Evolutionary conservation across 2,329 filamentous ascomycete species (phyloP), one percentile per base, ranked within the genome.

Genomic region (Fusarium hostae): DNA sequence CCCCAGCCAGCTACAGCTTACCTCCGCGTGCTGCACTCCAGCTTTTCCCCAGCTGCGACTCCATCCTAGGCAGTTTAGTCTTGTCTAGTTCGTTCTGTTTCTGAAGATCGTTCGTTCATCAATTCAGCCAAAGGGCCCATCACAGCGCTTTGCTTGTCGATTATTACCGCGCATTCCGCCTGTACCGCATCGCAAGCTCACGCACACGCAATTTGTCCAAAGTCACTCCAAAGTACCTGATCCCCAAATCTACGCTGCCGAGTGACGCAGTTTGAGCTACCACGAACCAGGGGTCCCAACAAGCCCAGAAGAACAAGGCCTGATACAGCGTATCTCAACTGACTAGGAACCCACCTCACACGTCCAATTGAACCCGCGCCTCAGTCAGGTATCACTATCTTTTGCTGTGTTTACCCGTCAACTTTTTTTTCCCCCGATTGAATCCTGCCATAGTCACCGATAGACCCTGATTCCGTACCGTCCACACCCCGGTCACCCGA

Each of bases 401-500:
- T 57, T 41, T 52, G 57, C 51, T 59, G 50, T 63, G 44, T 68
- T 63, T 41, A 47, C 64, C 65, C 51, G 41, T 40, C 57, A 51
- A 20, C 30, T 40, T 57, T 37, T 52, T 59, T 37, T 44, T 47
- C 47, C 47, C 50, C 47, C 63, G 9, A 67, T 63, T 67, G 56
- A 68, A 55, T 64, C 63, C 52, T 69, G 47, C 56, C 57, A 63
- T 50, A 71, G 43, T 52, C 63, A 28, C 47, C 39, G 48, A 41
- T 52, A 66, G 75, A 70, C 71, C 74, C 72, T 76, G 70, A 74
- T 69, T 74, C 61, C 55, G 61, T 45, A 64, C 60, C 65, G 51
- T 54, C 57, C 59, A 68, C 63, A 59, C 74, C 72, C 74, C 72
- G 59, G 73, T 76, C 78, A 79, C 68, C 76, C 70, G 77, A 78